Evolutionary conservation across 148 eudicot species (phyloP).

Genomic region (Rhododendron griersonianum): DNA sequence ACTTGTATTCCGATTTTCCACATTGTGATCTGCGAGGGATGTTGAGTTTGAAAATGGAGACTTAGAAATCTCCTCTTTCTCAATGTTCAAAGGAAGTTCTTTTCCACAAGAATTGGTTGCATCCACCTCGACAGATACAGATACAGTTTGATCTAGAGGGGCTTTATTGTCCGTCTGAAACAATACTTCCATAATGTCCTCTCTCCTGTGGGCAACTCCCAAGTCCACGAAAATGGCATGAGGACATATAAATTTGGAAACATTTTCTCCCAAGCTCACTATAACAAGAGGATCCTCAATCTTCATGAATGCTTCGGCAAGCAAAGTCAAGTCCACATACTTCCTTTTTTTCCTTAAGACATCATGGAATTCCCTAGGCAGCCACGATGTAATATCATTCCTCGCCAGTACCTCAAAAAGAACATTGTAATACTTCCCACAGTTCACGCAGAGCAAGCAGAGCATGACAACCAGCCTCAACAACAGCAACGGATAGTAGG

Average conservation of each 20-base stretch:
- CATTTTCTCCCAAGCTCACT: slow-evolving; percentile 14
- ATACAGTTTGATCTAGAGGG: background rate
- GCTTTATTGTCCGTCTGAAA: slow-evolving; percentile 5
- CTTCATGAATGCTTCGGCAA: slow-evolving; percentile 27
- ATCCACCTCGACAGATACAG: background rate
- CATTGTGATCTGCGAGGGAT: background rate
- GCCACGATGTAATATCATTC: slow-evolving; percentile 5
- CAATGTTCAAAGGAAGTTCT: background rate
- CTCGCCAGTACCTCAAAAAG: slow-evolving; percentile 23
- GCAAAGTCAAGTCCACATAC: background rate
- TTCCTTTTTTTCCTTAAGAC: slow-evolving; percentile 16
- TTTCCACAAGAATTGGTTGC: background rate
- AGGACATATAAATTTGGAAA: background rate
- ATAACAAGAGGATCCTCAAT: slow-evolving; percentile 46
- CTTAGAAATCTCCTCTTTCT: background rate
- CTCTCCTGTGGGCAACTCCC: slow-evolving; percentile 5
- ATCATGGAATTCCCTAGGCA: slow-evolving; percentile 24
- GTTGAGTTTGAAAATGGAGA: background rate
- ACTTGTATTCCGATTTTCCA: background rate
- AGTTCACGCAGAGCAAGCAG: slow-evolving; percentile 40
- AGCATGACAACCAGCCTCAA: slow-evolving; percentile 33
- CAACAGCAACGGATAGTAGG: slow-evolving; percentile 16
- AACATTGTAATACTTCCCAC: slow-evolving; percentile 18
- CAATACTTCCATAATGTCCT: slow-evolving; percentile 17
- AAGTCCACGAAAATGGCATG: slow-evolving; percentile 32